Percentiles rank a stretch among this genome's conserved stretches.
These are phyloP conservation scores for Plicaturopsis crispa DNA, from an alignment of 768 basidiomycete species.

Conservation along the genomic window DNA sequence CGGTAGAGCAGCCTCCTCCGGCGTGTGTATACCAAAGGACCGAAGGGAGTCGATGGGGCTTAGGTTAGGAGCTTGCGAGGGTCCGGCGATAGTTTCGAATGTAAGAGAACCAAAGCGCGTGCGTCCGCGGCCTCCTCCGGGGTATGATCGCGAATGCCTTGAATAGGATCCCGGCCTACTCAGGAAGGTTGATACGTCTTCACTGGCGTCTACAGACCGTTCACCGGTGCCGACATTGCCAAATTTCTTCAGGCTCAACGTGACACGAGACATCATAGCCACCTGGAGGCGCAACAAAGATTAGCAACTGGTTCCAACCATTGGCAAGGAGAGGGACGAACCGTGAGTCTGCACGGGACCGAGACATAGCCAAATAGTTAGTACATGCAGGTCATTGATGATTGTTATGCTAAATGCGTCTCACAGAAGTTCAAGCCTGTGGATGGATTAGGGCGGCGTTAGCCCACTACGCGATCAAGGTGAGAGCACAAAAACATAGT, in stretches of 20 bases:
- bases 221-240: slow-evolving; percentile 14
- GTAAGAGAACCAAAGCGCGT: too few relatives aligned
- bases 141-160: too few relatives aligned
- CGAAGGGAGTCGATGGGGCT: too few relatives aligned
- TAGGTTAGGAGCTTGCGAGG: too few relatives aligned
- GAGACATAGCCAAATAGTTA: slow-evolving; percentile 28
- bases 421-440: slow-evolving; percentile 33
- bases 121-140: slow-evolving; percentile 8
- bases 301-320: neutral
- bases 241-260: slow-evolving; percentile 47
- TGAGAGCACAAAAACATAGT: too few relatives aligned
- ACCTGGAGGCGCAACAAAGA: slow-evolving; percentile 24
- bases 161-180: too few relatives aligned
- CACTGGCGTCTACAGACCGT: slow-evolving; percentile 30
- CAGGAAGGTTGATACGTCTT: too few relatives aligned
- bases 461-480: slow-evolving; percentile 17
- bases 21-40: too few relatives aligned
- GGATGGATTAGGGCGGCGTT: neutral
- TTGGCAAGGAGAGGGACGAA: slow-evolving; percentile 3
- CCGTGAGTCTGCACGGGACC: slow-evolving; percentile 13
- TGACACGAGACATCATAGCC: slow-evolving; percentile 65
- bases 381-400: neutral
- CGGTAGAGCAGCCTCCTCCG: too few relatives aligned
- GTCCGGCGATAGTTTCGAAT: too few relatives aligned
- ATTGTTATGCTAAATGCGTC: slow-evolving; percentile 5